Conservation (phyloP, 371 early-diverging fungal genomes). For the Blakeslea trispora region DNA sequence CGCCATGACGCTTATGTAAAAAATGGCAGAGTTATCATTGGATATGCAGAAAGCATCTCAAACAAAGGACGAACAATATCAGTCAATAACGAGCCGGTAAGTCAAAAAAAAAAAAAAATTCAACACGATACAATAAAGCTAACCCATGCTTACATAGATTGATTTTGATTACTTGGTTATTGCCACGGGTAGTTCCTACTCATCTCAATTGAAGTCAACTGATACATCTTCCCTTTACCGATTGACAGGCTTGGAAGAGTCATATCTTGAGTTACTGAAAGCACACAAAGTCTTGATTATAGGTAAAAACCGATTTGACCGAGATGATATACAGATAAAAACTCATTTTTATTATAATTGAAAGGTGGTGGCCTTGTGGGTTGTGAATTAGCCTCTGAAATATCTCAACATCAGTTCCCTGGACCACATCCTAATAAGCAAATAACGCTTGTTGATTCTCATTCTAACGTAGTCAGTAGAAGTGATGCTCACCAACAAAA, state of each 20-base stretch:
- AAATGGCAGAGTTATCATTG: constrained; percentile 50
- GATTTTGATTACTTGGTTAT: constrained; percentile 72
- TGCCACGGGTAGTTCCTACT: constrained; percentile 68
- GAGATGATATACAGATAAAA: constrained; percentile 24
- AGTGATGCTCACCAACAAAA: constrained; percentile 45
- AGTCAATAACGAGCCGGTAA: constrained; percentile 32
- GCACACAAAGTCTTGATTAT: constrained; percentile 56
- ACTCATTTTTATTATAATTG: constrained; percentile 28
- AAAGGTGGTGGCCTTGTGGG: constrained; percentile 69
- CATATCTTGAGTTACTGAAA: constrained; percentile 56
- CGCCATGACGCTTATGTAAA: constrained; percentile 48
- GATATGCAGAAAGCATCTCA: constrained; percentile 37
- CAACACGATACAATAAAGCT: too few relatives aligned
- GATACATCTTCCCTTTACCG: constrained; percentile 41
- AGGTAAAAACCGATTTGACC: constrained; percentile 39
- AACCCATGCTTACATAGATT: too few relatives aligned
- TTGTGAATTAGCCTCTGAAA: constrained; percentile 67
- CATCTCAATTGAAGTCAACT: constrained; percentile 48
- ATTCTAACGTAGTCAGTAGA: constrained; percentile 40
- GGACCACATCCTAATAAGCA: constrained; percentile 52
- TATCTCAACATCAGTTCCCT: constrained; percentile 36
- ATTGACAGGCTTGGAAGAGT: constrained; percentile 30
- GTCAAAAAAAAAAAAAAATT: too few relatives aligned
- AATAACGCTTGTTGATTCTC: constrained; percentile 59
- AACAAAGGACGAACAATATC: constrained; percentile 28